Evolutionary conservation across 2,329 filamentous ascomycete genomes (phyloP), one percentile per base, ranked within the genome.

Genomic region (Helminthosporium solani): DNA sequence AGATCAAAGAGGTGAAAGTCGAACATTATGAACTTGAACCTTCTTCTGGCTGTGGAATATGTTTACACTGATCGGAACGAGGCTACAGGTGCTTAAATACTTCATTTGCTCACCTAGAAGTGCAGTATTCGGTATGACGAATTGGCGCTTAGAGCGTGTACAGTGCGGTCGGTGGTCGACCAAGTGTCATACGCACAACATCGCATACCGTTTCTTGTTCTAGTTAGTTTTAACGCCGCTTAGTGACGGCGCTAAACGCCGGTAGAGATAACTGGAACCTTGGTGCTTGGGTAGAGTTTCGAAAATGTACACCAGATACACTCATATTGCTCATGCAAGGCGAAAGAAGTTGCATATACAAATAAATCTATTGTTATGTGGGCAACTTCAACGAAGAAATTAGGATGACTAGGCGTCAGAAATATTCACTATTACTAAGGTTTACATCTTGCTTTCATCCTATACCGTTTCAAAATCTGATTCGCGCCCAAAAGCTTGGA

Each of bases 401-500:
- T n/a, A n/a, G n/a, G n/a, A n/a, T n/a, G n/a, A n/a, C n/a, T n/a
- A n/a, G n/a, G n/a, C n/a, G n/a, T n/a, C n/a, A n/a, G n/a, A n/a
- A n/a, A n/a, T n/a, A n/a, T n/a, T n/a, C n/a, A n/a, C 9, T 9
- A 25, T 37, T n/a, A 37, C 12, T 37, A 37, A n/a, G 18, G 34
- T n/a, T n/a, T 30, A 18, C 39, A 33, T 11, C n/a, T 39, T 19
- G 20, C 30, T 36, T 48, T 56, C 50, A 50, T 44, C 28, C 52
- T 40, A 25, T 58, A 46, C 25, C 52, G 42, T 21, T 60, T 52
- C 19, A 55, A 55, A 36, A 63, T 48, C 31, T 54, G 53, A 12
- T 49, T 50, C 33, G 59, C 58, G 25, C 60, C 60, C 11, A 64
- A 40, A 35, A 58, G 63, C 44, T 61, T 56, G 33, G 57, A 59